Evolutionary conservation across 495 filamentous ascomycete genomes (phyloP).

Genomic region (Aspergillus indologenus): DNA sequence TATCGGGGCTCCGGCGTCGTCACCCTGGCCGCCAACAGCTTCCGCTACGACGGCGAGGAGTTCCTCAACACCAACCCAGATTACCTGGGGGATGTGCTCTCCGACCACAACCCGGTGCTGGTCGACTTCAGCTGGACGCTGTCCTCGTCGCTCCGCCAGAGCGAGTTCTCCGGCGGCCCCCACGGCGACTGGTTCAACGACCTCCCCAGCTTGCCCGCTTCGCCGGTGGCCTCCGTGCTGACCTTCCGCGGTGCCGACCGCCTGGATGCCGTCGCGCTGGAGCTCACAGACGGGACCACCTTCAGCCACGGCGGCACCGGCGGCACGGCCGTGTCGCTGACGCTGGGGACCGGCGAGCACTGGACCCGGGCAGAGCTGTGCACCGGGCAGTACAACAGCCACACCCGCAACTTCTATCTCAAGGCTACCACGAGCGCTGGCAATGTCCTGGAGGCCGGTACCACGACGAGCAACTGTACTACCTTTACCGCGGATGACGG

Average conservation of each 20-base stretch:
- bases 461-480: conserved; percentile 46
- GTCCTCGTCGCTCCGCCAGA: conserved; percentile 39
- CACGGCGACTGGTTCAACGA: conserved; percentile 57
- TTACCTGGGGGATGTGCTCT: conserved; percentile 34
- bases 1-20: conserved; percentile 1
- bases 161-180: conserved; percentile 50
- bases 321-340: conserved; percentile 41
- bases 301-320: conserved; percentile 56
- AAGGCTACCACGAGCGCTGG: conserved; percentile 52
- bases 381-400: conserved; percentile 43
- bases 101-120: conserved; percentile 59
- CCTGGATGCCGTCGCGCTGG: conserved; percentile 50
- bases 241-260: conserved; percentile 48
- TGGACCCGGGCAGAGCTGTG: conserved; percentile 52
- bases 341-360: conserved; percentile 44
- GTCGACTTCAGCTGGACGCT: conserved; percentile 52
- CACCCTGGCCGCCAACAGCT: neutral
- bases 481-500: conserved; percentile 49
- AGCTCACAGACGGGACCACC: conserved; percentile 41
- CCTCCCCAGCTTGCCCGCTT: conserved; percentile 28
- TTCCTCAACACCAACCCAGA: conserved; percentile 52
- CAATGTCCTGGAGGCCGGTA: conserved; percentile 46
- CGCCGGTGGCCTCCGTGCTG: conserved; percentile 35
- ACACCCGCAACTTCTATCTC: conserved; percentile 57
- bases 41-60: conserved; percentile 40